A percentile compares a stretch with the other conserved stretches of the same genome.
Evolutionary conservation across 148 eudicot genomes (phyloP).

Genomic region (Vaccinium macrocarpon): DNA sequence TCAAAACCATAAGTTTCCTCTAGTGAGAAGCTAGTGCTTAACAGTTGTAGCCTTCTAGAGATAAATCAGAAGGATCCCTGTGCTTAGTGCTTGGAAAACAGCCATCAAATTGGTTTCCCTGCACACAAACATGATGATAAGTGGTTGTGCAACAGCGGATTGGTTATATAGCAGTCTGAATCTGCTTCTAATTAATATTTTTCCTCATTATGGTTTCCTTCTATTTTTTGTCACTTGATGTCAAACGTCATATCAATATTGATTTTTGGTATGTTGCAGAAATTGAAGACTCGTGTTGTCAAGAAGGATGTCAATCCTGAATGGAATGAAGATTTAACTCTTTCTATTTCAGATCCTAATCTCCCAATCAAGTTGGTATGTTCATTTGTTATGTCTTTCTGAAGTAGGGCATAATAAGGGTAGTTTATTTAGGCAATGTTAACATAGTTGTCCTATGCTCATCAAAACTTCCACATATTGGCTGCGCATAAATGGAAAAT

Average conservation of each 20-base stretch:
- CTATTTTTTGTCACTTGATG: not conserved
- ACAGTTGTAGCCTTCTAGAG: not conserved
- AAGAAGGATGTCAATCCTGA: constrained; percentile 57
- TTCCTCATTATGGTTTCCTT: not conserved
- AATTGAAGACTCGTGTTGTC: constrained; percentile 62
- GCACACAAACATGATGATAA: not conserved
- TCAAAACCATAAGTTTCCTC: not conserved
- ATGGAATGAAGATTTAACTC: constrained; percentile 75
- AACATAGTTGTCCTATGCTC: not conserved
- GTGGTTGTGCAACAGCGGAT: not conserved
- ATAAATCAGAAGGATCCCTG: not conserved
- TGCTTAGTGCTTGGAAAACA: not conserved
- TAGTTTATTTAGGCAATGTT: not conserved
- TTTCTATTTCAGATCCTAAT: constrained; percentile 50
- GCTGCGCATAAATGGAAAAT: not conserved
- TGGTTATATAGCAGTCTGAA: not conserved
- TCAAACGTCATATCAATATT: not conserved
- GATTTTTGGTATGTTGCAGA: constrained; percentile 29
- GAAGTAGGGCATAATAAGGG: not conserved
- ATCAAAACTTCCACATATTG: not conserved
- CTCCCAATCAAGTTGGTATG: constrained; percentile 44
- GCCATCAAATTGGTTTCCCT: not conserved
- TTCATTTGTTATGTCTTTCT: constrained; percentile 2
- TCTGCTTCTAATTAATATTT: not conserved
- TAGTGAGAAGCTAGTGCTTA: not conserved